phyloP scores from a whole-genome alignment of 805 yeast species.

The Suhomyces sp. region DNA sequence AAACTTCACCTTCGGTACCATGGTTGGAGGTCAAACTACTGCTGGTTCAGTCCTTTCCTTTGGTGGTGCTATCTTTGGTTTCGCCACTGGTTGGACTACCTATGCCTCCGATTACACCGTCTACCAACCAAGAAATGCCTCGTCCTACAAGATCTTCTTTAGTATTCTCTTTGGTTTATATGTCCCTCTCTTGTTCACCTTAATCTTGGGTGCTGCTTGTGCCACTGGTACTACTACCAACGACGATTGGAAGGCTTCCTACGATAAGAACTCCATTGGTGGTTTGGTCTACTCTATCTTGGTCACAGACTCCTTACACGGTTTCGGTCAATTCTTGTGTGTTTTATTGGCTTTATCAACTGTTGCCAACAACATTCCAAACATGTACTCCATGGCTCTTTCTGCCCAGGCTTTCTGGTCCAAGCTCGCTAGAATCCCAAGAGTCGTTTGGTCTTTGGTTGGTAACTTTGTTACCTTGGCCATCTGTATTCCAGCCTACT shows the following conservation, averaged over 20 bases:
- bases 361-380: constrained; percentile 89
- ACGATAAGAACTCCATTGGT: constrained; percentile 61
- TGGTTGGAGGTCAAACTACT: constrained; percentile 56
- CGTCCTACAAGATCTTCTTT: constrained; percentile 58
- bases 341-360: constrained; percentile 84
- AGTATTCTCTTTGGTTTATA: constrained; percentile 63
- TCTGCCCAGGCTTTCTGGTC: constrained; percentile 86
- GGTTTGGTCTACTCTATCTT: constrained; percentile 80
- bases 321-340: constrained; percentile 87
- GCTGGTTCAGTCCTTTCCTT: constrained; percentile 78
- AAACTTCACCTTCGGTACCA: constrained; percentile 46
- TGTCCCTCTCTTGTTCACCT: constrained; percentile 67
- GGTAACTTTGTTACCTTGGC: constrained; percentile 81
- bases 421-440: constrained; percentile 70
- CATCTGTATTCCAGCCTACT: constrained; percentile 85
- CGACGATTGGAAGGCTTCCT: constrained; percentile 48
- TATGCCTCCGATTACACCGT: constrained; percentile 91
- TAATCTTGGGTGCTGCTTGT: constrained; percentile 85
- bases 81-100: constrained; percentile 93
- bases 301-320: constrained; percentile 77
- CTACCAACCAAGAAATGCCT: constrained; percentile 71
- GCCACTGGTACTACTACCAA: constrained; percentile 60
- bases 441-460: constrained; percentile 75
- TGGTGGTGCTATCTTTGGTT: constrained; percentile 83
- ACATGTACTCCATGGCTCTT: constrained; percentile 87